Percentiles rank a stretch among this genome's conserved stretches.
phyloP scores from a whole-genome alignment of 768 basidiomycete genomes.

The Infundibulicybe gibba region DNA sequence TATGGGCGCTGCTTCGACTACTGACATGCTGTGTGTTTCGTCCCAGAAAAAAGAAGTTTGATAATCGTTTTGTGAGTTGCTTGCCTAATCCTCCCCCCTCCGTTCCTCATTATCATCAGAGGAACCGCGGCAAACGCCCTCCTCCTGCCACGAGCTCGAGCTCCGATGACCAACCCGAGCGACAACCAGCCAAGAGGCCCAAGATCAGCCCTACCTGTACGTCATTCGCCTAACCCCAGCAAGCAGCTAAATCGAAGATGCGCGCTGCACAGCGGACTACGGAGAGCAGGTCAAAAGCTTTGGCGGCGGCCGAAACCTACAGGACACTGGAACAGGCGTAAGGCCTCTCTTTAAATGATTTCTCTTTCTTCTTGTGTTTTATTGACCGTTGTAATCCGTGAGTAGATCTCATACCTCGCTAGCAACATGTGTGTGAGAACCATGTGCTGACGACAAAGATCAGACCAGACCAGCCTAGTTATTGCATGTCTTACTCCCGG shows the following conservation, averaged over 20 bases:
- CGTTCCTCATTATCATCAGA: conserved; percentile 24
- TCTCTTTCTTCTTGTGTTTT: conserved; percentile 2
- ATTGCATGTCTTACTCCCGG: too few species aligned
- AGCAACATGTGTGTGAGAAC: too few species aligned
- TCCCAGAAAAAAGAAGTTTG: conserved; percentile 56
- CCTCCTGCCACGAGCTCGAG: conserved; percentile 29
- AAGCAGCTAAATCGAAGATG: too few species aligned
- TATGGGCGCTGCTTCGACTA: background rate
- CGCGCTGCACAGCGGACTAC: conserved; percentile 27
- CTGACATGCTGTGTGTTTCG: conserved; percentile 3
- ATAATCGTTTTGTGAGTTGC: conserved; percentile 34
- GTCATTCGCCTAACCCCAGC: too few species aligned
- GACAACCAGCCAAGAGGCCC: background rate
- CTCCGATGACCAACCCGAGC: conserved; percentile 8
- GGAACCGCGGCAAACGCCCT: conserved; percentile 54
- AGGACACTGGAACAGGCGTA: conserved; percentile 39
- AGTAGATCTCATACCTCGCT: conserved; percentile 1
- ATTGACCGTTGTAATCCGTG: conserved; percentile 2
- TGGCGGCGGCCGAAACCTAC: conserved; percentile 31
- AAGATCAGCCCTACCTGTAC: too few species aligned
- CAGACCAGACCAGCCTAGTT: too few species aligned
- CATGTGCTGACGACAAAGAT: too few species aligned
- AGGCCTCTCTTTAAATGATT: conserved; percentile 39
- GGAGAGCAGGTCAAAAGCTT: conserved; percentile 36
- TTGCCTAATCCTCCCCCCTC: too few species aligned